Base-by-base conservation (phyloP, 75 land plant genomes). In the Sequoia sempervirens region DNA sequence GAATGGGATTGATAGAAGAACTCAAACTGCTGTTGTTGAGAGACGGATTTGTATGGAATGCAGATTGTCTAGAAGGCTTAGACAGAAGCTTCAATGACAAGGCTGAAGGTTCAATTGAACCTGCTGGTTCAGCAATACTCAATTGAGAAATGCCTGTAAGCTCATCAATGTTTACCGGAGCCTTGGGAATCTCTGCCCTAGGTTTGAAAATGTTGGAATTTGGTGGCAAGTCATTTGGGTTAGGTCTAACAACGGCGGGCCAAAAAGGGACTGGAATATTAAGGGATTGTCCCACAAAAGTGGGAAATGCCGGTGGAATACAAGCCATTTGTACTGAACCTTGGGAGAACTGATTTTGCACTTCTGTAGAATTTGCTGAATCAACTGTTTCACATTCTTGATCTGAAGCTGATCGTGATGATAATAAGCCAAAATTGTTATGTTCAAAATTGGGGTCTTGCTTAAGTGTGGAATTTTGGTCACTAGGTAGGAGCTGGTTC, bases 191-290 rank as follows among this genome's bases (percentile, higher is more conserved):
- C 37, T 82, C 26, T 5, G 90, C 81, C 14, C 53, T 87, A 18
- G 90, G 90, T 89, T 86, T 86, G 26, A 87, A 50, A 37, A 89
- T 66, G 40, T 85, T 85, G 68, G 86, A 85, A 80, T 78, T 78
- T 36, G 85, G 83, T 34, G 82, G 85, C 85, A 80, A 52, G 1
- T 81, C 86, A 66, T 32, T 75, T 66, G 80, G 28, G 5, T 47
- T 41, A 5, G 83, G 56, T 12, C 75, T 28, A 74, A n/a, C 34
- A 43, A 43, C 70, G n/a, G n/a, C n/a, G 34, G 85, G 83, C 88
- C 88, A 87, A 18, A 73, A 30, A 15, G 88, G 88, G 11, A 84
- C 53, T 26, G 82, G 78, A 47, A 87, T 11, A 9, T 83, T 83
- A 45, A 84, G 28, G 4, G 56, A 56, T 1, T 82, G 81, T 11